Base-by-base conservation (phyloP, 116 monocot species). In the Cymodocea nodosa region DNA sequence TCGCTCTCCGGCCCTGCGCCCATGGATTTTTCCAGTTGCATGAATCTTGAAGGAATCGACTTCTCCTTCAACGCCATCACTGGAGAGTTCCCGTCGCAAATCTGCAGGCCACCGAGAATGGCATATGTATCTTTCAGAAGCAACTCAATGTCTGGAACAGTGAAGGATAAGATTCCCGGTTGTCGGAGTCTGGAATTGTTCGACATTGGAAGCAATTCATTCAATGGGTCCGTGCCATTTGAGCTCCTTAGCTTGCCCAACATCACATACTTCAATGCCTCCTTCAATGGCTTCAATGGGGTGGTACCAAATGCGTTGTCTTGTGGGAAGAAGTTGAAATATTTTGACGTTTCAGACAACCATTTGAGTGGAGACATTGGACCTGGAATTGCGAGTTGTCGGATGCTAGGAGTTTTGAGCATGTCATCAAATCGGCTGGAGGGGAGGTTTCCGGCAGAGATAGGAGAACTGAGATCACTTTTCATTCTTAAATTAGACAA, bases 61-160 rank as follows among this genome's bases (percentile, higher is more conserved):
- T 89, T 99, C 62, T 92, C 98, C 9, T 84, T 66, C 79, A 99
- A 99, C 65, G 59, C 63, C 30, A 84, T 99, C 54, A 77, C 80
- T 24, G 98, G 98, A 39, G 89, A 62, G n/a, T 70, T 99, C 64
- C 84, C 81, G 14, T 69, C 77, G 25, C 62, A 80, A 77, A 77
- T 92, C 71, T 99, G 98, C 72, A 49, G 50, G 12, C 72, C 89
- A 20, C 83, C 80, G 20, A 71, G 56, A 2, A 73, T 99, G 62
- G 55, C 56, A 22, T 86, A 81, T 53, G 59, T 99, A 24, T 89
- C 86, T 14, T 64, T 99, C 59, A 50, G 81, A 11, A 79, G 70
- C 77, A 99, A 99, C 69, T 71, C 75, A 23, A 75, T 99, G 36
- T 73, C 79, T 2, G 98, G 98, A 4, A 77, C 65, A 17, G 72